phyloP scores from a whole-genome alignment of 768 basidiomycete species.

The Saitozyma podzolica region DNA sequence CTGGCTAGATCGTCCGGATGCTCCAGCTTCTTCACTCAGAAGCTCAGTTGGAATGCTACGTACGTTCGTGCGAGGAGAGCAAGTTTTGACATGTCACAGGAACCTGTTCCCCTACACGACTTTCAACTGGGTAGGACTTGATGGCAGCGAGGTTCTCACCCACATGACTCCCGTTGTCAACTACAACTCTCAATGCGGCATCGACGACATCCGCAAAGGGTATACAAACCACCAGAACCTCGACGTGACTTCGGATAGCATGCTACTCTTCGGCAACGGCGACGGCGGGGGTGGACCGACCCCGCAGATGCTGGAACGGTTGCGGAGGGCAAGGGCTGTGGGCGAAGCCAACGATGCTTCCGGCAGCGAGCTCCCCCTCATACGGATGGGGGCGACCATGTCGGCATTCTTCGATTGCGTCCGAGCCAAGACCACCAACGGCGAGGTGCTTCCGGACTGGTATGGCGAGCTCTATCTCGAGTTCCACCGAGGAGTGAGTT shows the following conservation, averaged over 20 bases:
- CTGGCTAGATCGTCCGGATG: conserved; percentile 72
- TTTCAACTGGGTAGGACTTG: conserved; percentile 88
- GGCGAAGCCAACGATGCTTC: conserved; percentile 59
- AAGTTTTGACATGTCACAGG: conserved; percentile 59
- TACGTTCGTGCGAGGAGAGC: conserved; percentile 53
- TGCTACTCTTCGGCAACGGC: conserved; percentile 95
- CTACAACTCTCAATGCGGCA: conserved; percentile 68
- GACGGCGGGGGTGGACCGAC: conserved; percentile 66
- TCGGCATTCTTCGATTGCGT: conserved; percentile 85
- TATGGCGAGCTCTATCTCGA: neutral
- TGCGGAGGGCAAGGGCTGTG: conserved; percentile 81
- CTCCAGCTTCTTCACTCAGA: conserved; percentile 96
- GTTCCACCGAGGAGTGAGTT: conserved; percentile 2
- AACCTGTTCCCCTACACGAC: conserved; percentile 91
- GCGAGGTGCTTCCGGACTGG: conserved; percentile 78
- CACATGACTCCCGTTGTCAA: conserved; percentile 97
- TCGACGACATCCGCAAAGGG: conserved; percentile 72
- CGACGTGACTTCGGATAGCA: conserved; percentile 61
- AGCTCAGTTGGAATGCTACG: conserved; percentile 68
- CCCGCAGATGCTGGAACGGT: conserved; percentile 82
- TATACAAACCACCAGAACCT: conserved; percentile 46
- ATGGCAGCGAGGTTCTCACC: conserved; percentile 87
- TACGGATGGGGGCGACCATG: conserved; percentile 74
- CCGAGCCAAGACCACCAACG: conserved; percentile 63
- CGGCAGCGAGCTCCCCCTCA: conserved; percentile 77